Conservation (phyloP, 352 stramenopile genomes). For the Phytophthora agathidicida region DNA sequence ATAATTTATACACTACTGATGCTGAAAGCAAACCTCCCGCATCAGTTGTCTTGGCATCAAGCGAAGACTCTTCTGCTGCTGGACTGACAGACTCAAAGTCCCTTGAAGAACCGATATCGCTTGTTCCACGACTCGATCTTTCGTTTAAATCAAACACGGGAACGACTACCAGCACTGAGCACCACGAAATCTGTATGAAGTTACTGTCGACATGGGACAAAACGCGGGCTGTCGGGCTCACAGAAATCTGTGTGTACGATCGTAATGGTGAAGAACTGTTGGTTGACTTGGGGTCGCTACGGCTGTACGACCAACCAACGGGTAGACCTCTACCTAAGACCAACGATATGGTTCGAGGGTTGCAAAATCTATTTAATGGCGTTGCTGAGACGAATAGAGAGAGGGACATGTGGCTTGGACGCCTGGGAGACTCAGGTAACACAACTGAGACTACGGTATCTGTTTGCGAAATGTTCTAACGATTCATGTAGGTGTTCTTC, state of each 20-base stretch:
- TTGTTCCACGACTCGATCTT: slow-evolving; percentile 42
- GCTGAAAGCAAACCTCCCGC: not conserved
- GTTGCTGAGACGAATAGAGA: slow-evolving; percentile 66
- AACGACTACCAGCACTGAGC: not conserved
- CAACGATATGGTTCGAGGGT: slow-evolving; percentile 73
- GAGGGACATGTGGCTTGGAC: slow-evolving; percentile 82
- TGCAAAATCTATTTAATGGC: slow-evolving; percentile 63
- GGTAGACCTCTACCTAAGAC: slow-evolving; percentile 54
- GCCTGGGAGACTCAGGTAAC: slow-evolving; percentile 58
- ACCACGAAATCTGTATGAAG: slow-evolving; percentile 61
- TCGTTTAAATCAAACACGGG: not conserved
- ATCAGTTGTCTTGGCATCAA: not conserved
- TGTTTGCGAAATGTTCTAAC: not conserved
- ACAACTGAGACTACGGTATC: not conserved
- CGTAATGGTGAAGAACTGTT: slow-evolving; percentile 57
- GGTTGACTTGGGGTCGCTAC: slow-evolving; percentile 48
- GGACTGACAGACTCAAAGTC: slow-evolving; percentile 2
- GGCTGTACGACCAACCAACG: slow-evolving; percentile 60
- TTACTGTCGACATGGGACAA: slow-evolving; percentile 74
- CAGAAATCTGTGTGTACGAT: slow-evolving; percentile 75
- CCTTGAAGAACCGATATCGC: not conserved
- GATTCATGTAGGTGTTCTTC: slow-evolving; percentile 41
- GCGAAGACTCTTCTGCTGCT: not conserved
- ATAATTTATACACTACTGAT: slow-evolving; percentile 14
- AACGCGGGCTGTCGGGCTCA: slow-evolving; percentile 63